Evolutionary conservation across 2,329 filamentous ascomycete genomes (phyloP).

Genomic region (Chrysoporthe cubensis): DNA sequence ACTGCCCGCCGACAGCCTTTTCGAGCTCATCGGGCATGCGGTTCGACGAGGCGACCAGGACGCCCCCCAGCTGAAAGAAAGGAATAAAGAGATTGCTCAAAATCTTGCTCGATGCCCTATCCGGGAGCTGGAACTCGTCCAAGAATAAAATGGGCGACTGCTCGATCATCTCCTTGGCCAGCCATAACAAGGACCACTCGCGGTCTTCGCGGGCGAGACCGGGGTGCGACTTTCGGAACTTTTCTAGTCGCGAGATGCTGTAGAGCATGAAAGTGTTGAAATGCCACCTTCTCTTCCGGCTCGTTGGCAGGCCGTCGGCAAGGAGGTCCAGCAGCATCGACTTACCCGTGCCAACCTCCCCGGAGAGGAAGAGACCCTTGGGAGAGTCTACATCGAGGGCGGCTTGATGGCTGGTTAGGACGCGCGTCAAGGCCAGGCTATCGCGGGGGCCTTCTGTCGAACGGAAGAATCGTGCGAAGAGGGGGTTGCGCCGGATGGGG

Average conservation of each 20-base stretch:
- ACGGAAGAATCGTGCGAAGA: slow-evolving; percentile 63
- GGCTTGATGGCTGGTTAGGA: slow-evolving; percentile 72
- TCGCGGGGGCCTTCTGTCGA: slow-evolving; percentile 58
- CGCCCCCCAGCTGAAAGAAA: slow-evolving; percentile 82
- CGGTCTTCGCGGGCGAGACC: slow-evolving; percentile 33
- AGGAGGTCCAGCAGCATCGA: slow-evolving; percentile 84
- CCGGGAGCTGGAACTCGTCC: slow-evolving; percentile 83
- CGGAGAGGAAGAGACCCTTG: slow-evolving; percentile 75
- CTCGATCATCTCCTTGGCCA: slow-evolving; percentile 76
- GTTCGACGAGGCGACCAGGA: slow-evolving; percentile 80
- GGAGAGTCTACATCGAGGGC: slow-evolving; percentile 75
- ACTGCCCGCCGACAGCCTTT: slow-evolving; percentile 74
- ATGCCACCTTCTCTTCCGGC: slow-evolving; percentile 76
- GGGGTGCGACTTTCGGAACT: slow-evolving; percentile 53
- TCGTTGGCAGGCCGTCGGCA: slow-evolving; percentile 75
- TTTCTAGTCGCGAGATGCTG: slow-evolving; percentile 72
- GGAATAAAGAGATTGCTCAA: slow-evolving; percentile 76
- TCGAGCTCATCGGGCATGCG: slow-evolving; percentile 81
- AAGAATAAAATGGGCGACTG: slow-evolving; percentile 77
- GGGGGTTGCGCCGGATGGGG: slow-evolving; percentile 61
- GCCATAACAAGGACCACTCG: slow-evolving; percentile 72
- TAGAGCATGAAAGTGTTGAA: slow-evolving; percentile 89
- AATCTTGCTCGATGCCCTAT: slow-evolving; percentile 77
- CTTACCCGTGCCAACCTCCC: slow-evolving; percentile 83
- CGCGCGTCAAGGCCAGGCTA: slow-evolving; percentile 66